Percentiles rank a stretch among this genome's conserved stretches.
These are phyloP conservation scores for Pezicula radicicola DNA, from an alignment of 2,329 filamentous ascomycete genomes.

Conservation along the genomic window DNA sequence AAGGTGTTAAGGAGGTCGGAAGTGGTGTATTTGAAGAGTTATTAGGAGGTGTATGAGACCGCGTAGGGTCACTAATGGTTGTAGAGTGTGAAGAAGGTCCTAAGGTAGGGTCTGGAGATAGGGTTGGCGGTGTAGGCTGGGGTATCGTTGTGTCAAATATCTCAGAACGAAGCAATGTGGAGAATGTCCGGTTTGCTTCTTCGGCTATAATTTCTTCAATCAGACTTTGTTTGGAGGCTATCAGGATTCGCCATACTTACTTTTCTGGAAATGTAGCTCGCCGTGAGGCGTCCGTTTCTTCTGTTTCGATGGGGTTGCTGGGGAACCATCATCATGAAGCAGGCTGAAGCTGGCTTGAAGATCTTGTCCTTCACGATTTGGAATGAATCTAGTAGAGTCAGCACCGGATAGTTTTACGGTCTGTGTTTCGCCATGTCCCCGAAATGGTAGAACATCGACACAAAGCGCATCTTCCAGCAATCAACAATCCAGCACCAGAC, in stretches of 20 bases:
- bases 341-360: slow-evolving; percentile 90
- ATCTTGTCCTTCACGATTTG: slow-evolving; percentile 89
- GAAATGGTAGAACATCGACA: neutral
- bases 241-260: slow-evolving; percentile 46
- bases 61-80: slow-evolving; percentile 61
- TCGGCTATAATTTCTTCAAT: slow-evolving; percentile 55
- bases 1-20: slow-evolving; percentile 79
- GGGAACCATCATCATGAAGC: slow-evolving; percentile 88
- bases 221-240: neutral
- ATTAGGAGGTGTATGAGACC: slow-evolving; percentile 78
- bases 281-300: slow-evolving; percentile 84
- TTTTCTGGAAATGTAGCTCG: slow-evolving; percentile 91
- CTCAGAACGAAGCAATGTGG: slow-evolving; percentile 81
- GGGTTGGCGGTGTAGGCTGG: slow-evolving; percentile 65
- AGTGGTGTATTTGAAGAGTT: slow-evolving; percentile 57
- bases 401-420: slow-evolving; percentile 5
- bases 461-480: neutral
- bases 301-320: slow-evolving; percentile 81
- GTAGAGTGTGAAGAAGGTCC: slow-evolving; percentile 49
- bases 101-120: slow-evolving; percentile 56
- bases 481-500: neutral
- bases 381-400: slow-evolving; percentile 74
- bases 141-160: slow-evolving; percentile 90
- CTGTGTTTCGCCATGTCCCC: neutral
- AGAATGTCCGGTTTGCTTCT: slow-evolving; percentile 93